Evolutionary conservation across 148 eudicot species (phyloP).

Genomic region (Vaccinium darrowii): DNA sequence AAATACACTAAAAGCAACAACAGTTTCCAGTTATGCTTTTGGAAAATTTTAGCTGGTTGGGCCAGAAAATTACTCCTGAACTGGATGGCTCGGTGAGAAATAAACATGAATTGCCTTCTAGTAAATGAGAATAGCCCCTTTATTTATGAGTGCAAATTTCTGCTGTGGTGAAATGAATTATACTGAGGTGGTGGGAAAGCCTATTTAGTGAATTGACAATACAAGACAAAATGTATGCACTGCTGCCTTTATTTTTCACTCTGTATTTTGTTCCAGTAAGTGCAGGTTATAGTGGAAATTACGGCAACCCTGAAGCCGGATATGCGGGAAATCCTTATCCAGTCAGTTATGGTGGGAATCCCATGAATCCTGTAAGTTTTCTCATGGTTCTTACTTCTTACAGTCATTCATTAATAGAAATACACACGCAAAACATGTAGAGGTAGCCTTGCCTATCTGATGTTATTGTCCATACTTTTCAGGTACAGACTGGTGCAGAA

Average conservation of each 20-base stretch:
- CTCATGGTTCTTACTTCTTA: background rate
- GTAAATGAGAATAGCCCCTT: background rate
- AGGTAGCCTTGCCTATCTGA: background rate
- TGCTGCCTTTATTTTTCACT: background rate
- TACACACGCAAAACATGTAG: background rate
- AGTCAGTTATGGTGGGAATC: conserved; percentile 60
- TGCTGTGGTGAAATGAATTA: background rate
- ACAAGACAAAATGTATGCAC: background rate
- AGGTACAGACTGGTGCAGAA: conserved; percentile 68
- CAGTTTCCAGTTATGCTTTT: background rate
- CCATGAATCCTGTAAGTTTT: conserved; percentile 42
- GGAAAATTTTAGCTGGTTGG: background rate
- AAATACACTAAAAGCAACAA: background rate
- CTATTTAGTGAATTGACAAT: background rate
- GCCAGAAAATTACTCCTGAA: background rate
- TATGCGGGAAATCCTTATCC: conserved; percentile 72
- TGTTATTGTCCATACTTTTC: background rate
- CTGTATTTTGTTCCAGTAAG: conserved; percentile 23
- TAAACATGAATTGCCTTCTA: background rate
- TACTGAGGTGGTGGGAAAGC: background rate
- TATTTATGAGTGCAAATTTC: background rate
- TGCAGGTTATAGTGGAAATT: conserved; percentile 59
- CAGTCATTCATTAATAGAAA: no score
- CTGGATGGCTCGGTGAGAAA: background rate
- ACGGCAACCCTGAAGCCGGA: conserved; percentile 67